These are phyloP conservation scores for Solanum bulbocastanum DNA, from an alignment of 257 asterid genomes.

Conservation along the genomic window DNA sequence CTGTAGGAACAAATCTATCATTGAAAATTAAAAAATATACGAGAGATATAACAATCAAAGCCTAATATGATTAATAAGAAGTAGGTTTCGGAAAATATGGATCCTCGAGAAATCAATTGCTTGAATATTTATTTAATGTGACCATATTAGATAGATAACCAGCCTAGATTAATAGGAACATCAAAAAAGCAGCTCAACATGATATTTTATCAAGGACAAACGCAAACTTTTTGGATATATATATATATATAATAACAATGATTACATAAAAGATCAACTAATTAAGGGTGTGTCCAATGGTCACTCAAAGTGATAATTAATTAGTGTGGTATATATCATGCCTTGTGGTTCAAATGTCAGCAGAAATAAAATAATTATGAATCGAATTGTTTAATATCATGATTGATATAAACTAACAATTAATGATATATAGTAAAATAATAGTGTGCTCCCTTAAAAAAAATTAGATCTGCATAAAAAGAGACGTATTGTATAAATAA, in stretches of 20 bases:
- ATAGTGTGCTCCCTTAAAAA: neutral
- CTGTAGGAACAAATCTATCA: neutral
- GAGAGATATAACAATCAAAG: neutral
- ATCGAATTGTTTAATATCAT: neutral
- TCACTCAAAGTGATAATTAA: neutral
- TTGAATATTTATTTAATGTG: neutral
- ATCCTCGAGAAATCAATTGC: neutral
- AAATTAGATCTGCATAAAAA: neutral
- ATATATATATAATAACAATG: neutral
- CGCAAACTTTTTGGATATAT: neutral
- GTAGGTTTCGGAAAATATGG: constrained; percentile 13
- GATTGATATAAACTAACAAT: neutral
- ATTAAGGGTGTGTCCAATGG: neutral
- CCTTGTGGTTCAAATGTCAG: neutral
- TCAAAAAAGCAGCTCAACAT: neutral
- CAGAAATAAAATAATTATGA: neutral
- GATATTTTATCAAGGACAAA: neutral
- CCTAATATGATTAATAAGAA: neutral
- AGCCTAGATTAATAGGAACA: constrained; percentile 1
- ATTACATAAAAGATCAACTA: neutral
- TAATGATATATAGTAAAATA: neutral
- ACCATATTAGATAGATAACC: neutral
- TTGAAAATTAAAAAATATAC: neutral
- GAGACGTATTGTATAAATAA: neutral
- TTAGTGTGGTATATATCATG: neutral